Conservation (phyloP, 148 eudicot species). For the Amaranthus hypochondriacus region DNA sequence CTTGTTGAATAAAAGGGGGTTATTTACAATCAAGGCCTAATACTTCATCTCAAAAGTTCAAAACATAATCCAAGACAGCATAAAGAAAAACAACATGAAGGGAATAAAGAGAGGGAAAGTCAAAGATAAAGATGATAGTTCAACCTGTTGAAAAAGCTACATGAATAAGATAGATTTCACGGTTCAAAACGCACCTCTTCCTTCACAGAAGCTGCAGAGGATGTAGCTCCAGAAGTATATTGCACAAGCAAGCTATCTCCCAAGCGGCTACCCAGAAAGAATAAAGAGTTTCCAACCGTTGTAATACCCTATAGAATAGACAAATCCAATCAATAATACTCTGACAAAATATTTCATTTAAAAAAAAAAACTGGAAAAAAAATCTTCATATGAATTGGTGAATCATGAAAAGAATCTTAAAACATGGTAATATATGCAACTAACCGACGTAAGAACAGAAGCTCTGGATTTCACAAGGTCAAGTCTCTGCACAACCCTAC, state of each 20-base stretch:
- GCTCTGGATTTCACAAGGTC: constrained; percentile 93
- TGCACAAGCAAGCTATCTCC: constrained; percentile 99
- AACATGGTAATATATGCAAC: constrained; percentile 19
- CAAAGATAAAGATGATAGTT: background rate
- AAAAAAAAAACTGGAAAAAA: background rate
- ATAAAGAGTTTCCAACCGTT: constrained; percentile 75
- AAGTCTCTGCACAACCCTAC: constrained; percentile 91
- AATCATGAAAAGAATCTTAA: constrained; percentile 6
- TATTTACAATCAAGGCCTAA: too few relatives aligned
- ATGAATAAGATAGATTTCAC: background rate
- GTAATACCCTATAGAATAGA: constrained; percentile 55
- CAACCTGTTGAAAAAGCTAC: background rate
- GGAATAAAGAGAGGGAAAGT: background rate
- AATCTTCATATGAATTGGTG: background rate
- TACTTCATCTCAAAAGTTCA: background rate
- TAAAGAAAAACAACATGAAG: background rate
- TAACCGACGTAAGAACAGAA: constrained; percentile 91
- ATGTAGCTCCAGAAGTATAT: constrained; percentile 54
- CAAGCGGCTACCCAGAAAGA: constrained; percentile 89
- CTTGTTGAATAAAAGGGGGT: too few relatives aligned
- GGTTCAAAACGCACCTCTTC: constrained; percentile 63
- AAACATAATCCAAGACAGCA: background rate
- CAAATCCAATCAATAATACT: background rate
- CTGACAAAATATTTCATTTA: background rate
- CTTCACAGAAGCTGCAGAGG: constrained; percentile 49